Conservation (phyloP, 345 rosid species). For the Eucalyptus brandiana region DNA sequence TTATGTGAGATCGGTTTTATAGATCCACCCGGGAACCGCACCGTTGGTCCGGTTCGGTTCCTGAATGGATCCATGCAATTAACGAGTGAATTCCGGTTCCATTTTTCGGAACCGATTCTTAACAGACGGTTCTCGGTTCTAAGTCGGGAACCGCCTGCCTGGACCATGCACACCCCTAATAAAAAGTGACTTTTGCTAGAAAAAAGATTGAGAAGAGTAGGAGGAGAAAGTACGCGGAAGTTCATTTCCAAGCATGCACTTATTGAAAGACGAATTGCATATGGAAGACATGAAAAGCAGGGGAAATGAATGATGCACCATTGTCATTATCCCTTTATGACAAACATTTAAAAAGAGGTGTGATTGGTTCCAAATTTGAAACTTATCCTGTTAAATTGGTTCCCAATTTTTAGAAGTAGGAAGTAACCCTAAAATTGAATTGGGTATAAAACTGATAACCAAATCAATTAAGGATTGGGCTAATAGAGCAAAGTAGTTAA, state of each 20-base stretch:
- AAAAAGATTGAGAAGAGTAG: not conserved
- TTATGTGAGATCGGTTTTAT: too few relatives aligned
- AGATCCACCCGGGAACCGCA: accelerated
- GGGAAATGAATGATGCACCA: too few relatives aligned
- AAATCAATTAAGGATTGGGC: not conserved
- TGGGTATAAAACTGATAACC: not conserved
- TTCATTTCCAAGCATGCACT: not conserved
- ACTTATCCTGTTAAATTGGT: accelerated
- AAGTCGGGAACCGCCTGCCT: accelerated
- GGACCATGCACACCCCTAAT: accelerated
- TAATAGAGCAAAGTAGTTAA: not conserved
- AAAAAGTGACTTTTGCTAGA: not conserved
- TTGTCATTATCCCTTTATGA: too few relatives aligned
- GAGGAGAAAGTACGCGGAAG: not conserved
- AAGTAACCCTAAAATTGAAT: not conserved
- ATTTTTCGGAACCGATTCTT: too few relatives aligned
- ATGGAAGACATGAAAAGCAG: not conserved
- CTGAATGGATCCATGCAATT: accelerated
- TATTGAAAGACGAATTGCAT: not conserved
- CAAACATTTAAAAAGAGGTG: not conserved
- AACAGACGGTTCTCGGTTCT: accelerated
- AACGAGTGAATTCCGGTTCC: accelerated
- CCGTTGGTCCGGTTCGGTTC: accelerated
- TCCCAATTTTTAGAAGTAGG: not conserved
- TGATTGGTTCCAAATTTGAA: too few relatives aligned